Conservation (phyloP, 306 rosid genomes). For the Acacia acuminata region DNA sequence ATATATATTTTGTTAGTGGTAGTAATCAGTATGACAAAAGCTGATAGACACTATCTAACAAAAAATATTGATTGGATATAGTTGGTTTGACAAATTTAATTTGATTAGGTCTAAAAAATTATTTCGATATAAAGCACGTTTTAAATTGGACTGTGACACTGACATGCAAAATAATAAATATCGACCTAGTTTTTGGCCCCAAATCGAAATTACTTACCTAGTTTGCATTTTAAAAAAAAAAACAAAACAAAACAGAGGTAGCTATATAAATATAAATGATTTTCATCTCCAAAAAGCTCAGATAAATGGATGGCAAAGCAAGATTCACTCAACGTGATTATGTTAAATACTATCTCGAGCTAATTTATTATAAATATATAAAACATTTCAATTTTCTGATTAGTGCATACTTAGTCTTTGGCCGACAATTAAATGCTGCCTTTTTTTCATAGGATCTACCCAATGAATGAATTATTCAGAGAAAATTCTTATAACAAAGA, state of each 20-base stretch:
- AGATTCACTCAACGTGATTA: not conserved
- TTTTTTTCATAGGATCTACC: not conserved
- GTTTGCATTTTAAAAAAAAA: not conserved
- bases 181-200: too few species aligned
- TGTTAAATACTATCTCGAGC: not conserved
- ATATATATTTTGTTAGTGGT: not conserved
- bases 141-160: not conserved
- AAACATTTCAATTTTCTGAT: not conserved
- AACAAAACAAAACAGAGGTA: not conserved
- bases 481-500: not conserved
- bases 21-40: not conserved
- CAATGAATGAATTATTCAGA: not conserved
- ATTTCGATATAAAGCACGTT: slow-evolving; percentile 6
- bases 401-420: not conserved
- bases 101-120: not conserved
- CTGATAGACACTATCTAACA: not conserved
- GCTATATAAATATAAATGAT: not conserved
- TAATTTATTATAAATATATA: not conserved
- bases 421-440: not conserved
- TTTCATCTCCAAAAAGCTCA: not conserved
- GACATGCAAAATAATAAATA: too few species aligned
- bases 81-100: slow-evolving; percentile 5
- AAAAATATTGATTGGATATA: not conserved
- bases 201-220: not conserved
- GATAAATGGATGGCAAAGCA: not conserved